Evolutionary conservation across 2,329 filamentous ascomycete species (phyloP).

Genomic region (Didymella segeticola): DNA sequence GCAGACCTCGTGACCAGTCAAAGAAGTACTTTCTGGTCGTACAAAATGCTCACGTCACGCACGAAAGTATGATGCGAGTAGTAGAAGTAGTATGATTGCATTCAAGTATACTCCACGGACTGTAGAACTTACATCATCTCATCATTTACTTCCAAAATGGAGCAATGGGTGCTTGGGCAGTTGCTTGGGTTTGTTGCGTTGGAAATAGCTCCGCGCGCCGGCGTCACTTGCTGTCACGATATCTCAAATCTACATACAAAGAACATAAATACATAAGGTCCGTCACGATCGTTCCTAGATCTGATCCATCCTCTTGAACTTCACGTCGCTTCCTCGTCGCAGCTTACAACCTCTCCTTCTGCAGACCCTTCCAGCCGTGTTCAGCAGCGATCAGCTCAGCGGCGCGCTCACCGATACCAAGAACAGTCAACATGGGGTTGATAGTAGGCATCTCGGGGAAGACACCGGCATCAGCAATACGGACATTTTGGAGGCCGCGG

Average conservation of each 20-base stretch:
- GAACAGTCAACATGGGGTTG: conserved; percentile 90
- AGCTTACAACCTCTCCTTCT: conserved; percentile 60
- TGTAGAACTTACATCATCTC: conserved; percentile 6
- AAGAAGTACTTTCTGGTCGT: neutral
- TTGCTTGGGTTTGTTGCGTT: conserved; percentile 15
- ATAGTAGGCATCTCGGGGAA: conserved; percentile 88
- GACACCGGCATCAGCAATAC: conserved; percentile 85
- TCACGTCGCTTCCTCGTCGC: neutral
- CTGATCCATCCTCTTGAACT: neutral
- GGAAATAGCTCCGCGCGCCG: conserved; percentile 15
- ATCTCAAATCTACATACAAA: conserved; percentile 17
- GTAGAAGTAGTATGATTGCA: neutral
- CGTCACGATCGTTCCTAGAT: conserved; percentile 5
- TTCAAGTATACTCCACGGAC: neutral
- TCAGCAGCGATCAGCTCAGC: conserved; percentile 83
- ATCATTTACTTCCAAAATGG: neutral
- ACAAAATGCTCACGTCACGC: neutral
- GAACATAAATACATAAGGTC: conserved; percentile 12
- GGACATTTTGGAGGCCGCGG: conserved; percentile 72
- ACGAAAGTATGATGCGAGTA: neutral
- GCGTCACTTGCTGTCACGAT: conserved; percentile 16
- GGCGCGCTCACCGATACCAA: conserved; percentile 81
- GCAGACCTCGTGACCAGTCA: neutral
- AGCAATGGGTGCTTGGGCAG: conserved; percentile 8
- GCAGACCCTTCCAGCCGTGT: conserved; percentile 68